Conservation (phyloP, 495 filamentous ascomycete genomes). For the Sabuloglossum arenarium region DNA sequence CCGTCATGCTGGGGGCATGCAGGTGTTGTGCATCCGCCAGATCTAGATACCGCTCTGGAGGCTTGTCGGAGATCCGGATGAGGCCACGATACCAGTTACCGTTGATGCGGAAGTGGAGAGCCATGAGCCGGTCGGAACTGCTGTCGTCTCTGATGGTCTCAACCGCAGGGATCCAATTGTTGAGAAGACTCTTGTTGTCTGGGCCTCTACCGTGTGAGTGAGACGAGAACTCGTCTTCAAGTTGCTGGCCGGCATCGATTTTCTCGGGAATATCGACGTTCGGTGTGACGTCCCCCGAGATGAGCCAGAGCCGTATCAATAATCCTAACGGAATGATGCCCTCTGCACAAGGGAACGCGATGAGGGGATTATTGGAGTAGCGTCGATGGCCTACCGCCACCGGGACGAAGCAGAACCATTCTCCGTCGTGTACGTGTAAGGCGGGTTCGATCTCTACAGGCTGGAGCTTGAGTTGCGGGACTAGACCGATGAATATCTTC, state of each 20-base stretch:
- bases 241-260: not conserved
- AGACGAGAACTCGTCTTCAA: not conserved
- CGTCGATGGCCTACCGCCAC: not conserved
- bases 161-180: not conserved
- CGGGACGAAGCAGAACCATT: not conserved
- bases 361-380: not conserved
- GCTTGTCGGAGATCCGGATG: not conserved
- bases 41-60: not conserved
- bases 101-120: not conserved
- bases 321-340: not conserved
- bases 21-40: not conserved
- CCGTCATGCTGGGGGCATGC: not conserved
- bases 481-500: not conserved
- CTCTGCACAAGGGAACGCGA: not conserved
- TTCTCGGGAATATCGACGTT: not conserved
- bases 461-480: not conserved
- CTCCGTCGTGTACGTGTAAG: not conserved
- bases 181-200: not conserved
- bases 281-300: not conserved
- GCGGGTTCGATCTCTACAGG: not conserved
- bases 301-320: not conserved
- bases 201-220: not conserved
- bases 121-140: not conserved
- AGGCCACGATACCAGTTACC: not conserved
- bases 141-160: no score